phyloP scores from a whole-genome alignment of 2,329 filamentous ascomycete genomes.

The Penicillium vulpinum region DNA sequence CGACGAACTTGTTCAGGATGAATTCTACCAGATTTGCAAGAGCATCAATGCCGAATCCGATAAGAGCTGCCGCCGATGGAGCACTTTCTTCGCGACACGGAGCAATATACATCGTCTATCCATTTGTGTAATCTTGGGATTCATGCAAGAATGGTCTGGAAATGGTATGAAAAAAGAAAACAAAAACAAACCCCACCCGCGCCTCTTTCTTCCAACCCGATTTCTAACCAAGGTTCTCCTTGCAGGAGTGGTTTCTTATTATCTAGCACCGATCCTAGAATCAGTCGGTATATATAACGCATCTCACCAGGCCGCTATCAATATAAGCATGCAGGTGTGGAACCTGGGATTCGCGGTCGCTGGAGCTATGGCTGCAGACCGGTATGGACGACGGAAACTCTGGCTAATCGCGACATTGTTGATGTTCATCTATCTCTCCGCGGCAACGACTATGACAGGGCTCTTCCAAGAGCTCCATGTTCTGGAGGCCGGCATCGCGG shows the following conservation, averaged over 20 bases:
- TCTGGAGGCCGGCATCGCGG: constrained; percentile 26
- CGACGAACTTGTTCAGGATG: constrained; percentile 23
- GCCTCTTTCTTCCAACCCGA: neutral
- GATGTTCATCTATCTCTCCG: constrained; percentile 19
- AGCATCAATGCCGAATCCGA: constrained; percentile 21
- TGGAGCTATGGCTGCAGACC: constrained; percentile 8
- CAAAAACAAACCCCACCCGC: too few relatives aligned
- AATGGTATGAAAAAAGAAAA: constrained; percentile 2
- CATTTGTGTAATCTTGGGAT: constrained; percentile 24
- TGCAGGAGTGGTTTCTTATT: constrained; percentile 25
- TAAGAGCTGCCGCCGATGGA: constrained; percentile 18
- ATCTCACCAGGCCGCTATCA: constrained; percentile 15
- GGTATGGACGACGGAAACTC: constrained; percentile 15
- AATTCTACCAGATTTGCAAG: constrained; percentile 28
- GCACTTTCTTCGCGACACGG: constrained; percentile 16
- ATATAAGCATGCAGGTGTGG: constrained; percentile 16
- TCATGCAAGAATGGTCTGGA: constrained; percentile 23
- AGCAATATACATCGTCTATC: constrained; percentile 23
- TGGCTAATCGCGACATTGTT: constrained; percentile 16
- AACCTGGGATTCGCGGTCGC: constrained; percentile 8
- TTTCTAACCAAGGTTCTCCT: neutral
- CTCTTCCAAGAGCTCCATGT: constrained; percentile 20
- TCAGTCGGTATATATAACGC: constrained; percentile 21
- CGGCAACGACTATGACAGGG: constrained; percentile 17
- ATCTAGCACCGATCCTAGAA: constrained; percentile 20